Evolutionary conservation across 495 filamentous ascomycete species (phyloP), one percentile per base, ranked within the genome.

Genomic region (Geopyxis carbonaria): DNA sequence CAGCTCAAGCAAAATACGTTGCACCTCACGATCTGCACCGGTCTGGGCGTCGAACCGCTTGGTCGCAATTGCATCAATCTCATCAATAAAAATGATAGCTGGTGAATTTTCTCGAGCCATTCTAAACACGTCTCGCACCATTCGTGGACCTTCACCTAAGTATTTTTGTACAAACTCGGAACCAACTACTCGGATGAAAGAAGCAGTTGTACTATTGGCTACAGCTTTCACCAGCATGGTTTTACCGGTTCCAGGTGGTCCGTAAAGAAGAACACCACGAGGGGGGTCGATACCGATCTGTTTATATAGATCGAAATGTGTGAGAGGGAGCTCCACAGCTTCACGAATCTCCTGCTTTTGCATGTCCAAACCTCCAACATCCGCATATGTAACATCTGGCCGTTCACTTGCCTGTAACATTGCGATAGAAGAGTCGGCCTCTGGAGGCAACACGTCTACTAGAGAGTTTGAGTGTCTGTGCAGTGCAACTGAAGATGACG

Each of bases 151-250:
- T 60, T 97, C 91, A 47, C 89, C 89, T 10, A 97, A 70, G 49
- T 97, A 97, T 57, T 97, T 97, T 57, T 97, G 89, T 31, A 97
- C 89, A 55, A 97, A 93, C 58, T 97, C 89, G 36, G 86, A 94
- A 28, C 89, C 89, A 36, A 93, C 86, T 27, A 97, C 89, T 47
- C 89, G 83, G 60, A 97, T 97, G 62, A 97, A 97, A 60, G 78
- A 92, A 46, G 91, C 91, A 13, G 89, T 95, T 24, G 89, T 97
- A 49, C 82, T 91, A 63, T 97, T 94, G 39, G 89, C 89, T 32
- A 97, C 89, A 13, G 89, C 89, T 63, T 95, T 93, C 52, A 95
- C 89, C 45, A 97, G 65, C 85, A 97, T 95, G 15, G 89, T 97
- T 69, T 97, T 97, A 46, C 89, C 89, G 3, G 89, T 95, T 51